These are phyloP conservation scores for Starmerella khaoyaiensis DNA, from an alignment of 805 yeast species.

Conservation along the genomic window DNA sequence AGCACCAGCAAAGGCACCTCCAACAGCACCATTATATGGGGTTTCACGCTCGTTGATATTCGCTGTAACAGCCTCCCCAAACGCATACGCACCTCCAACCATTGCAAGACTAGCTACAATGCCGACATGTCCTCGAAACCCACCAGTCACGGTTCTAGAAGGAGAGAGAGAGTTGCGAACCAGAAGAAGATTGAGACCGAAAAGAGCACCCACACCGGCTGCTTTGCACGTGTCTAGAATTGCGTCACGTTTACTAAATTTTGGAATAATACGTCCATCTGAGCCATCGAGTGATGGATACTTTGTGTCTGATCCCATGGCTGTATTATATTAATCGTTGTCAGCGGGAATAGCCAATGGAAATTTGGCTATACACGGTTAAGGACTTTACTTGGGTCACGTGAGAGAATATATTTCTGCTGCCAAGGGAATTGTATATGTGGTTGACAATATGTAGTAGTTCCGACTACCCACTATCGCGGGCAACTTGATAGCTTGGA, in stretches of 20 bases:
- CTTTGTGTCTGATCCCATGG: conserved; percentile 15
- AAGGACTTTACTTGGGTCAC: background rate
- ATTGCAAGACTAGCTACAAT: conserved; percentile 31
- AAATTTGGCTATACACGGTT: background rate
- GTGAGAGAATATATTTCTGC: too few relatives aligned
- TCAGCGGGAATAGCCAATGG: conserved; percentile 1
- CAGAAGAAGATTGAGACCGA: conserved; percentile 39
- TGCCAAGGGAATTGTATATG: too few relatives aligned
- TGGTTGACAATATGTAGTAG: too few relatives aligned
- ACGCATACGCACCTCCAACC: conserved; percentile 37
- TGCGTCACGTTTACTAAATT: conserved; percentile 46
- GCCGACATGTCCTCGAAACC: conserved; percentile 23
- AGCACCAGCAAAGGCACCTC: conserved; percentile 38
- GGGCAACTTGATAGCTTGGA: too few relatives aligned
- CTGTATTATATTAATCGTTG: too few relatives aligned
- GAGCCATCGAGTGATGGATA: conserved; percentile 21
- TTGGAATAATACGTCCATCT: conserved; percentile 30
- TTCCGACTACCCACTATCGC: too few relatives aligned
- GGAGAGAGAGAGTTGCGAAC: conserved; percentile 27
- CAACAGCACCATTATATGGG: conserved; percentile 43
- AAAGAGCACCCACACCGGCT: conserved; percentile 34
- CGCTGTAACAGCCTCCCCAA: conserved; percentile 35
- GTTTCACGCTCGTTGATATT: conserved; percentile 53
- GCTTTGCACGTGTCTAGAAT: conserved; percentile 37
- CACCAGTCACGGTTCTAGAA: conserved; percentile 24